These are phyloP conservation scores for Paecilomyces fulvus DNA, from an alignment of 2,329 filamentous ascomycete genomes.

Conservation along the genomic window DNA sequence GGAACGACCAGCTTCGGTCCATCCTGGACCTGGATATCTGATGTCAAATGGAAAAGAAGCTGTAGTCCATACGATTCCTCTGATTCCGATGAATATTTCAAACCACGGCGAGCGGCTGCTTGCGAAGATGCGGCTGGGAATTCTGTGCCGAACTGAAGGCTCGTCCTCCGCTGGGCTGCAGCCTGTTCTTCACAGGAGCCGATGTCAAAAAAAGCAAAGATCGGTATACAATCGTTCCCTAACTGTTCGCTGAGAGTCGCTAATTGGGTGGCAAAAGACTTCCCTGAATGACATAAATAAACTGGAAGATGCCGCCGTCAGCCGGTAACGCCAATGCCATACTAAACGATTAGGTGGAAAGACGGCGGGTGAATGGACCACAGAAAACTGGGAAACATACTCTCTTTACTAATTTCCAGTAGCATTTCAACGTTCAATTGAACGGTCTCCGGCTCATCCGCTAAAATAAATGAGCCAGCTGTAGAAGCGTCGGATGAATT, in stretches of 20 bases:
- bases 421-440: slow-evolving; percentile 42
- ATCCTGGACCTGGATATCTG: slow-evolving; percentile 43
- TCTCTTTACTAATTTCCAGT: slow-evolving; percentile 45
- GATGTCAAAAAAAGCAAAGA: slow-evolving; percentile 48
- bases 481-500: slow-evolving; percentile 18
- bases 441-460: slow-evolving; percentile 37
- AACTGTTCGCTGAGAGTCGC: slow-evolving; percentile 43
- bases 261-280: slow-evolving; percentile 45
- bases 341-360: background rate
- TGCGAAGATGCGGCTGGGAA: slow-evolving; percentile 20
- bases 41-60: slow-evolving; percentile 40
- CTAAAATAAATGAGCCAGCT: slow-evolving; percentile 17
- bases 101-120: slow-evolving; percentile 25
- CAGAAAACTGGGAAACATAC: slow-evolving; percentile 26
- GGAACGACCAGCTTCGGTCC: slow-evolving; percentile 42
- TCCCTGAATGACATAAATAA: slow-evolving; percentile 45
- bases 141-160: slow-evolving; percentile 20
- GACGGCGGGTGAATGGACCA: background rate
- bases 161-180: slow-evolving; percentile 21
- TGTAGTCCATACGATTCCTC: slow-evolving; percentile 42
- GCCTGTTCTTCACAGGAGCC: slow-evolving; percentile 33
- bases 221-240: slow-evolving; percentile 42
- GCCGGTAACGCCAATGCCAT: background rate
- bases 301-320: slow-evolving; percentile 32
- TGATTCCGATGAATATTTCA: slow-evolving; percentile 35